Evolutionary conservation across 202 grass and related monocot genomes (phyloP), one percentile per base, ranked within the genome.

Genomic region (Carex arenaria): DNA sequence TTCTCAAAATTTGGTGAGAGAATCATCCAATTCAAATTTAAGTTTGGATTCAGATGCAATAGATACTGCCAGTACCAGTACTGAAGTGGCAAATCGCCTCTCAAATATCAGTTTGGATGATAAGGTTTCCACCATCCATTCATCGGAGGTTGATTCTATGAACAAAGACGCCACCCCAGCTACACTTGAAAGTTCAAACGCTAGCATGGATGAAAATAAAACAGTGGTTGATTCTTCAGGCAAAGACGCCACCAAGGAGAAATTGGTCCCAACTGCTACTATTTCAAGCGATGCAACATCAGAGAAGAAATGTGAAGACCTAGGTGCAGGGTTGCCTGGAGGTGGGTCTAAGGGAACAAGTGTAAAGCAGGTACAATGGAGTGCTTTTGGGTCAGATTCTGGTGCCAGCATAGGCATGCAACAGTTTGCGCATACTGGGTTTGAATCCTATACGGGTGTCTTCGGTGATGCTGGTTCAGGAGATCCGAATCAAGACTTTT

Each of bases 351-450:
- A 89, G 78, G 86, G 90, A 79, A 93, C 91, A 11, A 72, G 91
- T 61, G 86, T 99, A 36, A 99, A 92, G 88, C 89, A 95, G 81
- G 91, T 91, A 53, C 89, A 93, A 84, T 99, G 96, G 96, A 89
- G 87, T 22, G 87, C 86, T 61, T 99, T 99, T 70, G 84, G 91
- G 40, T 87, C 80, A 23, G 81, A 38, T 14, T 84, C 13, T 14
- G 89, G 85, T 77, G 6, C 28, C 14, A 32, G 72, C 51, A 32
- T 15, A 56, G 72, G 42, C 38, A 43, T 45, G 38, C 67, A 71
- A 38, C 49, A 31, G 28, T 77, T 77, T 7, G 17, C 0, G 15
- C 72, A 57, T 36, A 77, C 52, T 36, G 72, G 72, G 28, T 57
- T 77, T 59, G 73, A 78, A 32, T 84, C 81, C n/a, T 91, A 86